These are phyloP conservation scores for Seminavis robusta DNA, from an alignment of 108 stramenopile species.

Conservation along the genomic window DNA sequence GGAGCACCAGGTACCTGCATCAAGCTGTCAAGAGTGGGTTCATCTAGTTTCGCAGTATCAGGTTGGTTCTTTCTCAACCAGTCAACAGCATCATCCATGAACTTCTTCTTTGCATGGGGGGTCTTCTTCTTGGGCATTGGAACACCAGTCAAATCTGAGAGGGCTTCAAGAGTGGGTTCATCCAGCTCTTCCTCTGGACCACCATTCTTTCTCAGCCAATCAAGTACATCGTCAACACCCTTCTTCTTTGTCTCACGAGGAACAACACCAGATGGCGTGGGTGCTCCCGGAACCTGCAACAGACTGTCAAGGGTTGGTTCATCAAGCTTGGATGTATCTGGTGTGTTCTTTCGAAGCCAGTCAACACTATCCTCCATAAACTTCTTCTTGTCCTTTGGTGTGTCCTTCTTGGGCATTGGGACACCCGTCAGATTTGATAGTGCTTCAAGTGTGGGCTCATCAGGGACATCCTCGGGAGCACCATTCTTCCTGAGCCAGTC, in stretches of 20 bases:
- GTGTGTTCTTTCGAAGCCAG: slow-evolving; percentile 18
- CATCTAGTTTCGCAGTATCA: neutral
- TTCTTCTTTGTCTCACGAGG: neutral
- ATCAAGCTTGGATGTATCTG: slow-evolving; percentile 7
- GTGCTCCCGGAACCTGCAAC: neutral
- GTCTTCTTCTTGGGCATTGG: too few species aligned
- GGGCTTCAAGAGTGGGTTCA: slow-evolving; percentile 1
- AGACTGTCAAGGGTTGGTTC: slow-evolving; percentile 6
- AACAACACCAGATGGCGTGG: neutral
- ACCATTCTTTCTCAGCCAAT: slow-evolving; percentile 2
- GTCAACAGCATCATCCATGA: too few species aligned
- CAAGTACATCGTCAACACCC: neutral
- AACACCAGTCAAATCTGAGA: slow-evolving; percentile 1
- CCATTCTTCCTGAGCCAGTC: slow-evolving; percentile 28
- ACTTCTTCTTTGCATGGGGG: too few species aligned
- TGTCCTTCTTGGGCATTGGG: slow-evolving; percentile 1
- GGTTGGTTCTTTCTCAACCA: slow-evolving; percentile 1
- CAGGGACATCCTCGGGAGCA: neutral
- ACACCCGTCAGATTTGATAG: slow-evolving; percentile 7
- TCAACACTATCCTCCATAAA: slow-evolving; percentile 24
- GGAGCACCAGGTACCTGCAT: neutral
- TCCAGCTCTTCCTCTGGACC: slow-evolving; percentile 1
- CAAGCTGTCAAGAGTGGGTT: too few species aligned
- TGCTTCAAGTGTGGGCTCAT: slow-evolving; percentile 6
- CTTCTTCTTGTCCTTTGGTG: neutral